Evolutionary conservation across 1,139 yeast species (phyloP), one percentile per base, ranked within the genome.

Genomic region (Debaryomyces coudertii): DNA sequence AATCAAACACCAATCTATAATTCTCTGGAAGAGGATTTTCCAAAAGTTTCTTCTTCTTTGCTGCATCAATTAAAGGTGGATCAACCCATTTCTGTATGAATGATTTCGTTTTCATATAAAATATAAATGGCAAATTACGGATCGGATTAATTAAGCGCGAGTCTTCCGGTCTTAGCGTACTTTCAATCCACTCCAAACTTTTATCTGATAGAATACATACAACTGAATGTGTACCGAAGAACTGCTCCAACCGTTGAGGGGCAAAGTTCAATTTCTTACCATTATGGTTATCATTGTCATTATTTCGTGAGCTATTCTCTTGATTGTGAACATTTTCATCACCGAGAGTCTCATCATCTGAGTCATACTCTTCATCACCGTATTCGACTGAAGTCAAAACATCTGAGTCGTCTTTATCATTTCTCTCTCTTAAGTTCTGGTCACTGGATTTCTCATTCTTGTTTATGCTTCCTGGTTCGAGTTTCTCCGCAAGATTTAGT

Each of bases 141-240:
- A 74, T 56, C 9, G 76, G 74, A 4, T 55, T 49, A 4, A 69
- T 48, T 23, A 61, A 49, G 29, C 59, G 51, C 1, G 49, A 48
- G 5, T 64, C 57, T 2, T 56, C 60, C 1, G 61, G 56, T 0
- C 69, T 63, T 22, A 73, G 53, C 4, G 62, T 54, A 8, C 53
- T 52, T 22, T 56, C 60, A 33, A 73, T 68, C 70, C 73, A 71
- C 23, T 56, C 60, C 48, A 72, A 50, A 4, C 76, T 70, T 40
- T 66, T 66, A 12, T 60, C 59, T 7, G 76, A 69, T 44, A 71
- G 67, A 11, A 73, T 68, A 20, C 71, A 62, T 47, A 71, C 49
- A 40, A 71, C 61, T 15, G 77, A 71, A 51, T 73, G 79, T 22
- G 72, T 57, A 7, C 77, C 78, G 34, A 69, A 63, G 46, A 63